Evolutionary conservation across 768 basidiomycete genomes (phyloP).

Genomic region (Neoboletus subvelutipes): DNA sequence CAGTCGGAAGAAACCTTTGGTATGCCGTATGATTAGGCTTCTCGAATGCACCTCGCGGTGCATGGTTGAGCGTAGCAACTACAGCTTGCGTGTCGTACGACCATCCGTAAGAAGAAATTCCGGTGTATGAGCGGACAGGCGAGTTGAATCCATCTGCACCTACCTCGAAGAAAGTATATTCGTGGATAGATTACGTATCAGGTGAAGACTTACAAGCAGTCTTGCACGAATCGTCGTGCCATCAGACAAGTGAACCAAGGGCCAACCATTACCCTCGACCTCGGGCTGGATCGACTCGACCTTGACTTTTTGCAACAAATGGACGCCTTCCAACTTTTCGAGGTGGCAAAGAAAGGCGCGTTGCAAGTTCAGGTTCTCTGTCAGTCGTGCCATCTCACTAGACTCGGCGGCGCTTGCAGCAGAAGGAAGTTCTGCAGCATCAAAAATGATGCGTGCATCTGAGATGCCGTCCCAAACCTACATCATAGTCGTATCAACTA

Average conservation of each 20-base stretch:
- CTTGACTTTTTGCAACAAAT: constrained; percentile 68
- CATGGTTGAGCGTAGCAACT: constrained; percentile 83
- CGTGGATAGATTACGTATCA: background rate
- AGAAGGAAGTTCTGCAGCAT: constrained; percentile 44
- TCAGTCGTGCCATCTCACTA: constrained; percentile 74
- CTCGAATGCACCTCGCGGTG: constrained; percentile 60
- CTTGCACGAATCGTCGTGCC: constrained; percentile 65
- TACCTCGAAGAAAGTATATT: constrained; percentile 46
- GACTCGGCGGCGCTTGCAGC: constrained; percentile 29
- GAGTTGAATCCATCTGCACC: constrained; percentile 97
- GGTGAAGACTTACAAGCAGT: constrained; percentile 57
- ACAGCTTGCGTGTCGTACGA: constrained; percentile 86
- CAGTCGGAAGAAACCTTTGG: constrained; percentile 93
- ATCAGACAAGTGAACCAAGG: constrained; percentile 70
- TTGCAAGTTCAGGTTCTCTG: constrained; percentile 93
- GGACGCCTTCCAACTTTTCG: constrained; percentile 47
- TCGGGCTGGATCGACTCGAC: constrained; percentile 66
- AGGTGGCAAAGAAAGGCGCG: constrained; percentile 74
- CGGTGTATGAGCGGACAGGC: constrained; percentile 83
- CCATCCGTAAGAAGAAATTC: constrained; percentile 89
- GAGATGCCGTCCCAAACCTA: constrained; percentile 94
- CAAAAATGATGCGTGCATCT: constrained; percentile 73
- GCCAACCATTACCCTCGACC: constrained; percentile 66
- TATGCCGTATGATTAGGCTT: constrained; percentile 78
- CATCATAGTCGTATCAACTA: constrained; percentile 2